Evolutionary conservation across 176 grass and related monocot genomes (phyloP), one percentile per base, ranked within the genome.

Genomic region (Alopecurus myosuroides): DNA sequence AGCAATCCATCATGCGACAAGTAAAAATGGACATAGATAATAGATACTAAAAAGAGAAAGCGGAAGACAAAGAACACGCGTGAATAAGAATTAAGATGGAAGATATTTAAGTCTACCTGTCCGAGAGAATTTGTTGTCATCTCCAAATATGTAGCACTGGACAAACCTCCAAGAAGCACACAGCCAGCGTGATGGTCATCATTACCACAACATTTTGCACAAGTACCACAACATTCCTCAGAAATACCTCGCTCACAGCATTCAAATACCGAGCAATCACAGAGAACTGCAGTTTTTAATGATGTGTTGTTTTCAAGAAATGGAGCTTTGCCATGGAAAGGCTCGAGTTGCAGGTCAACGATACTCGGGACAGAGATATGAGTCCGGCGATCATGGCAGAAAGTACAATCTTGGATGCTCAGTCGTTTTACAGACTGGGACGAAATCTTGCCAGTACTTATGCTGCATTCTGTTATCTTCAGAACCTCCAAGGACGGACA

Each of bases 81-180:
- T 20, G 33, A 66, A 19, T 66, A 35, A 19, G 69, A 45, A 44
- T 28, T 45, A 8, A 73, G 41, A 73, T 46, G 25, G 7, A 4
- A 46, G n/a, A 15, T 28, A 13, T 36, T 20, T 6, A 69, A 5
- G 37, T 26, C 3, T 67, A 81, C 62, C 78, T 10, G 34, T 81
- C 42, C 44, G 1, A 11, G 1, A 0, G 4, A 1, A 11, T 11
- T 12, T 62, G 78, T 12, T 49, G 18, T 36, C 42, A 81, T 28
- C 33, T 81, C 15, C 63, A 81, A 15, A 55, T 77, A 22, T 1
- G 18, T 36, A 55, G 31, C 74, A 14, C 5, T 9, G 0, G 74
- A 77, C 20, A 81, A 50, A 7, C 79, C 79, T 6, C 46, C 46
- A 53, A 81, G 79, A 81, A 81, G 79, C 46, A 81, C 7, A 6